Conservation (phyloP, 2,329 filamentous ascomycete genomes). For the Fusarium sacchari region DNA sequence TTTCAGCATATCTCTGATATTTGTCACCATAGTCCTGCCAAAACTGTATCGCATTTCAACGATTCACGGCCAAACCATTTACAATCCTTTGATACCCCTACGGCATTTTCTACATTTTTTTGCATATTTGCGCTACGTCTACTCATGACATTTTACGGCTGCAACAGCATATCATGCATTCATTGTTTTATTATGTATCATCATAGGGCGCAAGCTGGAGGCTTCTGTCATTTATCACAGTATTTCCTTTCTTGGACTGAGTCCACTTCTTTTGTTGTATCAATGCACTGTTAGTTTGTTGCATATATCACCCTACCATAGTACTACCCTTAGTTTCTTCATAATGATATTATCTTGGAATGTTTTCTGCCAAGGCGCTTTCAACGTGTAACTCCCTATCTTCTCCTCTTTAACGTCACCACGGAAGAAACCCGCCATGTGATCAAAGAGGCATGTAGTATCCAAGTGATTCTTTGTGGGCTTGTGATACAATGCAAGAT, state of each 20-base stretch:
- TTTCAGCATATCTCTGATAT: constrained; percentile 1
- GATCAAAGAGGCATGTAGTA: constrained; percentile 7
- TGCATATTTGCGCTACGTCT: constrained; percentile 13
- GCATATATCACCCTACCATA: constrained; percentile 9
- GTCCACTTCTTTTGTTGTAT: not conserved
- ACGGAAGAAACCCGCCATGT: not conserved
- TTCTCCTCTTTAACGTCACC: not conserved
- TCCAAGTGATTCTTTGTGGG: constrained; percentile 1
- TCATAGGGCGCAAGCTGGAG: constrained; percentile 15
- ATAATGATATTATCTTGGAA: constrained; percentile 15
- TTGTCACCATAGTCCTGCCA: constrained; percentile 13
- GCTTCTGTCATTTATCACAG: constrained; percentile 4
- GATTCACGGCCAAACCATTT: constrained; percentile 42
- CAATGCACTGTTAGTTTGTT: constrained; percentile 5
- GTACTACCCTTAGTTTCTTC: constrained; percentile 6
- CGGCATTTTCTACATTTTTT: constrained; percentile 10
- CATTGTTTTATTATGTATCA: constrained; percentile 22
- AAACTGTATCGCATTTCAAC: constrained; percentile 25
- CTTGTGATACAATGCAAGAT: constrained; percentile 10
- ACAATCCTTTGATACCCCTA: constrained; percentile 45
- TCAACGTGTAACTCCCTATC: not conserved
- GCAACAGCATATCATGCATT: constrained; percentile 34
- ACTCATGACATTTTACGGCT: constrained; percentile 35
- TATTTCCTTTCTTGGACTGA: not conserved
- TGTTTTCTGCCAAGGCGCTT: not conserved